phyloP scores from a whole-genome alignment of 2,329 filamentous ascomycete genomes.

The Chrysoporthe austroafricana region DNA sequence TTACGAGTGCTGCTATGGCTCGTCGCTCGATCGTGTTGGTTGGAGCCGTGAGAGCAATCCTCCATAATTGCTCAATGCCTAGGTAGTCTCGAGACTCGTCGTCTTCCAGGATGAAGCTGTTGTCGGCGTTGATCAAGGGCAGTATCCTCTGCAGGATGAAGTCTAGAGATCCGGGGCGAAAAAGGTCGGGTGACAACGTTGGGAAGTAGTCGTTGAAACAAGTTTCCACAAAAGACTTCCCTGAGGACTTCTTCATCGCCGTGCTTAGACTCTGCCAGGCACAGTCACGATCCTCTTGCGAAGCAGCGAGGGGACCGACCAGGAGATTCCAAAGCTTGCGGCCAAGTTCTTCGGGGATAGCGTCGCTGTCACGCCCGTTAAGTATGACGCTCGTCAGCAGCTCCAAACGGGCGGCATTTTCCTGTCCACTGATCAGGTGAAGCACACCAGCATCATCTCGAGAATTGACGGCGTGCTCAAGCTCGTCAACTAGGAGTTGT shows the following conservation, averaged over 20 bases:
- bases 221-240: constrained; percentile 59
- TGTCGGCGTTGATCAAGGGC: constrained; percentile 49
- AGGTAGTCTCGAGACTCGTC: constrained; percentile 55
- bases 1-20: constrained; percentile 72
- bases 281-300: constrained; percentile 62
- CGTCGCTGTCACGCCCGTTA: constrained; percentile 56
- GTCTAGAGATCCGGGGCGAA: constrained; percentile 64
- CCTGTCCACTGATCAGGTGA: constrained; percentile 50
- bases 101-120: constrained; percentile 50
- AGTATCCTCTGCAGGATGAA: constrained; percentile 61
- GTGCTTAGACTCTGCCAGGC: constrained; percentile 71
- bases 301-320: constrained; percentile 66
- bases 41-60: constrained; percentile 73
- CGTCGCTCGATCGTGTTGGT: constrained; percentile 66
- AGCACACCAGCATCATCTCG: constrained; percentile 47
- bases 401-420: constrained; percentile 59
- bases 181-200: constrained; percentile 57
- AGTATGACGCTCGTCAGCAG: constrained; percentile 62
- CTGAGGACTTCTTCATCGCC: constrained; percentile 47
- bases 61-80: constrained; percentile 78
- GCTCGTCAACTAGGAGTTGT: constrained; percentile 64
- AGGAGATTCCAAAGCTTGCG: constrained; percentile 72
- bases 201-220: constrained; percentile 63
- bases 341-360: constrained; percentile 65
- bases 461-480: constrained; percentile 57